These are phyloP conservation scores for Penicillium crustosum DNA, from an alignment of 2,329 filamentous ascomycete species.

Conservation along the genomic window DNA sequence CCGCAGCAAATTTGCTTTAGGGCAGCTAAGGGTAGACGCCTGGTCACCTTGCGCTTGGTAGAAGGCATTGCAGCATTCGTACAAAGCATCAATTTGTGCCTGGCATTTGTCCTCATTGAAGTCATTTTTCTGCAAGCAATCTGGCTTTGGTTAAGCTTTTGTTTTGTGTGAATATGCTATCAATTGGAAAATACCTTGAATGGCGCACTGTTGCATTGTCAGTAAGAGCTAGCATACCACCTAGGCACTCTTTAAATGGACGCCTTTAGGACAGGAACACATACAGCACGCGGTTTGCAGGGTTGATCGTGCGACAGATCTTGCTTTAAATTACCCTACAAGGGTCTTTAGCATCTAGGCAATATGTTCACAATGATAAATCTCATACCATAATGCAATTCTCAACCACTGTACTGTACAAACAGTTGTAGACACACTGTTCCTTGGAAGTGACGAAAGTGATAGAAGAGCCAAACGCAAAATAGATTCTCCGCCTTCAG, in stretches of 20 bases:
- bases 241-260: not conserved
- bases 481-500: slow-evolving; percentile 39
- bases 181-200: slow-evolving; percentile 66
- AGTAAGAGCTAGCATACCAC: slow-evolving; percentile 12
- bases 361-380: not conserved
- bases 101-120: slow-evolving; percentile 86
- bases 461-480: slow-evolving; percentile 31
- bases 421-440: slow-evolving; percentile 4
- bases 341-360: slow-evolving; percentile 8
- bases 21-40: slow-evolving; percentile 78
- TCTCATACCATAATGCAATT: slow-evolving; percentile 14
- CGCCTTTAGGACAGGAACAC: slow-evolving; percentile 36
- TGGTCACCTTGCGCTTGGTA: slow-evolving; percentile 76
- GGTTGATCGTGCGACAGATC: slow-evolving; percentile 74
- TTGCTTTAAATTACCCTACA: slow-evolving; percentile 56
- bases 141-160: slow-evolving; percentile 46
- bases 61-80: slow-evolving; percentile 89
- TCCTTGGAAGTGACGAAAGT: slow-evolving; percentile 6
- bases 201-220: slow-evolving; percentile 67
- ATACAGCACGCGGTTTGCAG: slow-evolving; percentile 80
- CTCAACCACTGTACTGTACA: not conserved
- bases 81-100: slow-evolving; percentile 75
- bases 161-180: not conserved
- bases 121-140: slow-evolving; percentile 78
- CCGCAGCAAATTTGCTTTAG: slow-evolving; percentile 73